A percentile compares a stretch with the other conserved stretches of the same genome.
Conservation (phyloP, 768 basidiomycete species). For the Mycena amicta region DNA sequence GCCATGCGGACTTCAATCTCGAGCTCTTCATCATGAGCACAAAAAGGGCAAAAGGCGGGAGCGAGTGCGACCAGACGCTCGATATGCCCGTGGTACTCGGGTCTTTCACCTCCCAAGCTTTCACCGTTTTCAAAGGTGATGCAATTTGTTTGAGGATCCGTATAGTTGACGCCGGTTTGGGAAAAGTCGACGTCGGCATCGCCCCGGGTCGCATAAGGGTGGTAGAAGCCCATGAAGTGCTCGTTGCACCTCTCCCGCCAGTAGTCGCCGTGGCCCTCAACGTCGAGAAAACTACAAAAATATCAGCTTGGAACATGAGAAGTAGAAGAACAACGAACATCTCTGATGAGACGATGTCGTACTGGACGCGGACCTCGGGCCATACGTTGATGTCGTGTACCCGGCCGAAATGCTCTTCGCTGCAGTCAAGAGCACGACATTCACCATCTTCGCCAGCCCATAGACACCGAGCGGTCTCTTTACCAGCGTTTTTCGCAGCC, state of each 20-base stretch:
- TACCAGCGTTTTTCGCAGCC: neutral
- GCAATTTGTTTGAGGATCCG: neutral
- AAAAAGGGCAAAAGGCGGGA: neutral
- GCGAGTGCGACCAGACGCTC: neutral
- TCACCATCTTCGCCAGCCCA: neutral
- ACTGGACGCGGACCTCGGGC: neutral
- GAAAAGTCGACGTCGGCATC: neutral
- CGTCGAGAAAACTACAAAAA: neutral
- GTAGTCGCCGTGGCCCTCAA: neutral
- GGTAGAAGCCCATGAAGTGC: neutral
- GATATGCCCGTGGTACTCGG: constrained; percentile 9
- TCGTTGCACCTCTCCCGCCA: neutral
- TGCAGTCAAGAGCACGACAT: neutral
- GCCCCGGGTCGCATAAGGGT: neutral
- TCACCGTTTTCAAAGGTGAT: constrained; percentile 2
- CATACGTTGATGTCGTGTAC: neutral
- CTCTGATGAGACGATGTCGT: neutral
- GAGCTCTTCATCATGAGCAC: neutral
- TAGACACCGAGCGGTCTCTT: too few relatives aligned
- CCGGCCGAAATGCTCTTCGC: neutral
- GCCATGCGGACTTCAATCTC: neutral
- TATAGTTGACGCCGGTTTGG: neutral
- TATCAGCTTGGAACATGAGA: neutral
- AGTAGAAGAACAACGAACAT: neutral
- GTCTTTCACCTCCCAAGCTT: neutral